Evolutionary conservation across 805 yeast genomes (phyloP), one percentile per base, ranked within the genome.

Genomic region (Barnettozyma pratensis): DNA sequence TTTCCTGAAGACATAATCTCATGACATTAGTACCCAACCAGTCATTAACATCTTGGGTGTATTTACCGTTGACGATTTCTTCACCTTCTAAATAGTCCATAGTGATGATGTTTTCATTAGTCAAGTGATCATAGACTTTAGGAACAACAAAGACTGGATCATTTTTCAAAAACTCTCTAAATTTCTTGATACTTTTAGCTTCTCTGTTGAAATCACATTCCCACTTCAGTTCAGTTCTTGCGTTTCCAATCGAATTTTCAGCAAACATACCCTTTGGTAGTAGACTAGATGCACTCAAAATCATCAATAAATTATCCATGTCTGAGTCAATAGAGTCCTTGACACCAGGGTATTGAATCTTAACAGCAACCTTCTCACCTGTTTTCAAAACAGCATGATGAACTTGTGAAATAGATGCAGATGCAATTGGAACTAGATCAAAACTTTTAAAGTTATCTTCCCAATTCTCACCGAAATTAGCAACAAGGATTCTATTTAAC

Each of bases 321-420:
- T 94, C 99, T 1, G 96, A 87, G 66, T 94, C 97, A 59, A 94
- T 94, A 30, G 95, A 84, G 54, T 86, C 83, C 25, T 86, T 94
- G 10, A 94, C 98, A 7, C 99, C 99, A 0, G 99, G 99, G 60
- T 94, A 94, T 67, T 94, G 99, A 7, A 92, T 91, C 63, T 94
- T 94, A 9, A 92, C 96, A 9, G 96, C 99, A 25, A 91, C 97
- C 37, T 80, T 79, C 27, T 80, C 80, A 37, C 82, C 78, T 47
- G 77, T 82, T 42, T 72, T 76, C 12, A 89, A 72, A 25, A 78
- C 80, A 1, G 96, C 99, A 36, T 73, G 76, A 66, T 94, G 99
- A 6, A 94, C 98, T 67, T 94, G 98, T 2, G 98, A 97, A 55
- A 94, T 94, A 5, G 97, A 89, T 0, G 99, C 96, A 3, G 99